These are phyloP conservation scores for Tilletia indica DNA, from an alignment of 1,284 basidiomycete species.

Conservation along the genomic window DNA sequence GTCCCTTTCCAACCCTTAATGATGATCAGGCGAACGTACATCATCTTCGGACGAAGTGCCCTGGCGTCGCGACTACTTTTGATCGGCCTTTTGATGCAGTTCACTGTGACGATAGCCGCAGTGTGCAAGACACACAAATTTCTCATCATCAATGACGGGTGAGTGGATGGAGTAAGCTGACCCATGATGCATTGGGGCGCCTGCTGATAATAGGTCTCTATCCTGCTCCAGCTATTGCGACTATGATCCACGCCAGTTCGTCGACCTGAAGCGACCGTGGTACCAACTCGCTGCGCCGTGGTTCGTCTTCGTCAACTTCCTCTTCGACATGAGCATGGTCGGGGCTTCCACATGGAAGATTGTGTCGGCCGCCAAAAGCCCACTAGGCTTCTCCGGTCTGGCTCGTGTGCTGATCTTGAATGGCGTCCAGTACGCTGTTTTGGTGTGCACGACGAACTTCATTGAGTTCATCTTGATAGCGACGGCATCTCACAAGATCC, in stretches of 20 bases:
- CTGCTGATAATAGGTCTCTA: too few relatives aligned
- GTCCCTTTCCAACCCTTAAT: not conserved
- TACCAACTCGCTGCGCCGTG: slow-evolving; percentile 13
- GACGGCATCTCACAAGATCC: not conserved
- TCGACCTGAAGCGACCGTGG: not conserved
- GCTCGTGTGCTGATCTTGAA: not conserved
- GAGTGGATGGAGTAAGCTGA: not conserved
- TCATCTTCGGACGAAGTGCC: slow-evolving; percentile 7
- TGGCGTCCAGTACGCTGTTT: slow-evolving; percentile 3
- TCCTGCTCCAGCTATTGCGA: slow-evolving; percentile 7
- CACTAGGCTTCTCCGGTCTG: slow-evolving; percentile 10
- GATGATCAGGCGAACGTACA: slow-evolving; percentile 4
- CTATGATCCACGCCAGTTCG: not conserved
- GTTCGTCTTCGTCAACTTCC: slow-evolving; percentile 5
- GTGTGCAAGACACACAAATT: not conserved
- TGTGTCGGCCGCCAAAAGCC: not conserved
- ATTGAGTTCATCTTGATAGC: slow-evolving; percentile 3
- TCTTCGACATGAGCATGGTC: not conserved
- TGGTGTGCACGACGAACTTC: slow-evolving; percentile 6
- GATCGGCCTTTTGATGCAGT: not conserved
- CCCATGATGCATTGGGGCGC: too few relatives aligned
- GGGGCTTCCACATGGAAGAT: slow-evolving; percentile 11
- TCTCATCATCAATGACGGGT: not conserved
- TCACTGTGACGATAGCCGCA: not conserved
- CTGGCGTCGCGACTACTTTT: not conserved